Conservation (phyloP, 2,329 filamentous ascomycete genomes). For the Trichophyton verrucosum region DNA sequence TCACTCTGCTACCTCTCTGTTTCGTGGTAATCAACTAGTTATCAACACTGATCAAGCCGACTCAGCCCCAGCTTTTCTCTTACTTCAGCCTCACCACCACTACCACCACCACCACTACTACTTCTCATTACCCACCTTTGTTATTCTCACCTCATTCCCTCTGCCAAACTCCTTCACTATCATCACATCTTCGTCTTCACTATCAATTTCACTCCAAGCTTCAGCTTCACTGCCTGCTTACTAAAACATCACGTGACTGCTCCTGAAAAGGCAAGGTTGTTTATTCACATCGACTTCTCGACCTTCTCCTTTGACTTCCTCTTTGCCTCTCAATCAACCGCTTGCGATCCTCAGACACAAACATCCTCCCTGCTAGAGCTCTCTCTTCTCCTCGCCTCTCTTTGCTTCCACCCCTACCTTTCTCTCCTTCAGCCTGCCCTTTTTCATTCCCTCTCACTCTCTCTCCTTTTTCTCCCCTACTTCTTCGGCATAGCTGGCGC, state of each 20-base stretch:
- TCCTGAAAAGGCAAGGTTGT: conserved; percentile 33
- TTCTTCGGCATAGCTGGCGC: conserved; percentile 27
- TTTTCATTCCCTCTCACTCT: not conserved
- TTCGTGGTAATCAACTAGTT: too few species aligned
- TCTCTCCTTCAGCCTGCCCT: not conserved
- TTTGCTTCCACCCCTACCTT: conserved; percentile 14
- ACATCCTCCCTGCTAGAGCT: conserved; percentile 3
- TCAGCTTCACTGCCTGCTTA: not conserved
- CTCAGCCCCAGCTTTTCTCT: too few species aligned
- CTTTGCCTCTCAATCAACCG: not conserved
- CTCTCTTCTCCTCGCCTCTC: conserved; percentile 12
- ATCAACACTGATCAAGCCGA: too few species aligned
- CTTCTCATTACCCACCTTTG: not conserved
- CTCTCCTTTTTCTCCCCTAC: not conserved
- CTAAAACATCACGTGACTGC: conserved; percentile 8
- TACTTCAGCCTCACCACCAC: too few species aligned
- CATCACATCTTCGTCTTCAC: not conserved
- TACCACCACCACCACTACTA: too few species aligned
- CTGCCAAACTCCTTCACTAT: not conserved
- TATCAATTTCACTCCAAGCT: not conserved
- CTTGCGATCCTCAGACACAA: not conserved
- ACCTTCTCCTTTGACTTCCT: conserved; percentile 12
- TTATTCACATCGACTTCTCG: conserved; percentile 20
- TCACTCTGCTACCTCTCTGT: too few species aligned
- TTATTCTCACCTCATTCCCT: not conserved